Percentiles rank a stretch among this genome's conserved stretches.
Evolutionary conservation across 306 rosid genomes (phyloP).

Genomic region (Vigna hirtella): DNA sequence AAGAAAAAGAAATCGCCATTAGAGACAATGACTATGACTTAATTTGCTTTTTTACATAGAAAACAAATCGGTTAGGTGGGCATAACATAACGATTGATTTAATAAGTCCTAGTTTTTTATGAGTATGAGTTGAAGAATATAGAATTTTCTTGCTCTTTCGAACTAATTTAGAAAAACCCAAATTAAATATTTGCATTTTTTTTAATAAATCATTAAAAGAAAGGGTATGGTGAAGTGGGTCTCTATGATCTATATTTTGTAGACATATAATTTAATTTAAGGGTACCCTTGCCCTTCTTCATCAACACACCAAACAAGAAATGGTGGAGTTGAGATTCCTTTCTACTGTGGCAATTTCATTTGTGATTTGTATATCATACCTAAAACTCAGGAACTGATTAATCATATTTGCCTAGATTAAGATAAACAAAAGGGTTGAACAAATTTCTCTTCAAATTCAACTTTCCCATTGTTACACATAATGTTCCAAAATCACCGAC

Average conservation of each 20-base stretch:
- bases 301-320: neutral
- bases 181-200: too few species aligned
- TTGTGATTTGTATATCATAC: slow-evolving; percentile 15
- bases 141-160: neutral
- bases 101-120: neutral
- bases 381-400: neutral
- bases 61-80: slow-evolving; percentile 35
- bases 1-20: neutral
- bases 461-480: slow-evolving; percentile 10
- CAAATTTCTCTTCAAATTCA: neutral
- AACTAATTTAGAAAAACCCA: neutral
- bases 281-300: neutral
- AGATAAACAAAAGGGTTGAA: slow-evolving; percentile 26
- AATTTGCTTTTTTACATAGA: slow-evolving; percentile 34
- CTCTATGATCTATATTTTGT: slow-evolving; percentile 1
- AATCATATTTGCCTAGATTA: slow-evolving; percentile 27
- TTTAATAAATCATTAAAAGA: neutral
- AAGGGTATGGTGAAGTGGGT: slow-evolving; percentile 25
- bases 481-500: slow-evolving; percentile 43
- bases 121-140: neutral
- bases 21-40: slow-evolving; percentile 8
- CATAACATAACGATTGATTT: neutral
- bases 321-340: slow-evolving; percentile 23
- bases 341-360: neutral
- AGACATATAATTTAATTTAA: slow-evolving; percentile 23